phyloP scores from a whole-genome alignment of 2,329 filamentous ascomycete species.

The Venturia pyrina region DNA sequence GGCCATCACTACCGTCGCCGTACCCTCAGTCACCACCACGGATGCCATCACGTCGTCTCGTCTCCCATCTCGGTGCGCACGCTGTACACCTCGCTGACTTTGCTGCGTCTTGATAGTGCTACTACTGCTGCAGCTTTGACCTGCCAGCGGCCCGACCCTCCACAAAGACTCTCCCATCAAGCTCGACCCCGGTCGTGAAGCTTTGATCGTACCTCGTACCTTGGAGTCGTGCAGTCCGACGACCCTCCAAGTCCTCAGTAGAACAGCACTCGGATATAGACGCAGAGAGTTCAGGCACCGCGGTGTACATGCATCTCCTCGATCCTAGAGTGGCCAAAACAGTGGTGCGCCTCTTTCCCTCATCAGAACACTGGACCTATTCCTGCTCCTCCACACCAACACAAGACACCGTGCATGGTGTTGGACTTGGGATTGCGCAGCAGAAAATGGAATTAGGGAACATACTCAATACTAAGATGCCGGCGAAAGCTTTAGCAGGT shows the following conservation, averaged over 20 bases:
- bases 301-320: conserved; percentile 13
- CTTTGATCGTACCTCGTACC: conserved; percentile 4
- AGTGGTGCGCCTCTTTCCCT: conserved; percentile 14
- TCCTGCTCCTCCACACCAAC: conserved; percentile 12
- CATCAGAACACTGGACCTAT: conserved; percentile 9
- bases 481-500: conserved; percentile 27
- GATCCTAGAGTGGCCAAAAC: conserved; percentile 11
- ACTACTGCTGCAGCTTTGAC: conserved; percentile 11
- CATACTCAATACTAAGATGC: conserved; percentile 33
- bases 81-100: conserved; percentile 8
- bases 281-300: conserved; percentile 4
- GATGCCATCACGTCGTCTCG: conserved; percentile 2
- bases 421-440: conserved; percentile 5
- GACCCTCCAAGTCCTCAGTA: background rate
- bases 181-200: conserved; percentile 10
- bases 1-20: conserved; percentile 5
- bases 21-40: background rate
- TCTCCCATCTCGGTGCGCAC: background rate
- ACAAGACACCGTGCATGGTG: conserved; percentile 10
- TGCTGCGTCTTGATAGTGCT: conserved; percentile 9
- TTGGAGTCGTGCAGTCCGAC: conserved; percentile 4
- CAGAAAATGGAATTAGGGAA: conserved; percentile 29
- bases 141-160: conserved; percentile 12
- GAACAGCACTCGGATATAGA: background rate
- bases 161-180: conserved; percentile 7